These are phyloP conservation scores for Plantago lanceolata DNA, from an alignment of 305 asterid species.

Conservation along the genomic window DNA sequence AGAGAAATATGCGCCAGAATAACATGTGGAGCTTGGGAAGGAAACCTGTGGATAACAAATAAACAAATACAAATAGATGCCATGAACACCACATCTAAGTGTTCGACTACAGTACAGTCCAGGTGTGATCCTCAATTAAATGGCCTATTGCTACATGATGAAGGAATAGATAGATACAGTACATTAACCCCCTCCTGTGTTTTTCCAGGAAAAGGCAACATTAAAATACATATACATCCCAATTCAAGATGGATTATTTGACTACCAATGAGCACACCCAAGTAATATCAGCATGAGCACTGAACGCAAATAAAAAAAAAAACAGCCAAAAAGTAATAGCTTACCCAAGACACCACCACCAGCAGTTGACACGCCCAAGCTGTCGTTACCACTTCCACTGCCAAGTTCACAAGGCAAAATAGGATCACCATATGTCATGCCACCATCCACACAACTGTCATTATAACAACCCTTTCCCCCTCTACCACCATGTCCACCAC, in stretches of 20 bases:
- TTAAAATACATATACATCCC: not conserved
- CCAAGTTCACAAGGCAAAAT: slow-evolving; percentile 91
- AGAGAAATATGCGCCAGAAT: too few species aligned
- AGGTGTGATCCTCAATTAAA: not conserved
- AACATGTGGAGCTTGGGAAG: too few species aligned
- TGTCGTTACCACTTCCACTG: slow-evolving; percentile 96
- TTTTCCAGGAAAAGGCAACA: slow-evolving; percentile 6
- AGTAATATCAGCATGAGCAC: slow-evolving; percentile 7
- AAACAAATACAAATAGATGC: not conserved
- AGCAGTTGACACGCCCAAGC: slow-evolving; percentile 64
- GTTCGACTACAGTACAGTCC: not conserved
- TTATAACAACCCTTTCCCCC: slow-evolving; percentile 86
- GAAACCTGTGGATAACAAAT: too few species aligned
- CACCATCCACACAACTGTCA: slow-evolving; percentile 73
- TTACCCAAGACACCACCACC: slow-evolving; percentile 96
- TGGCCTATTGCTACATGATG: slow-evolving; percentile 1
- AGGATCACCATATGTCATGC: slow-evolving; percentile 76
- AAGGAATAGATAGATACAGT: slow-evolving; percentile 7
- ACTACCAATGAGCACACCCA: not conserved
- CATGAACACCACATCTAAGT: not conserved
- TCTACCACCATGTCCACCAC: slow-evolving; percentile 97
- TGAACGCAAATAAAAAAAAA: slow-evolving; percentile 5
- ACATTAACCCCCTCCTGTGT: slow-evolving; percentile 5
- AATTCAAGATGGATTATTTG: slow-evolving; percentile 1
- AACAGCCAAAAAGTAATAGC: slow-evolving; percentile 25